Conservation (phyloP, 768 basidiomycete species). For the Naganishia friedmannii region DNA sequence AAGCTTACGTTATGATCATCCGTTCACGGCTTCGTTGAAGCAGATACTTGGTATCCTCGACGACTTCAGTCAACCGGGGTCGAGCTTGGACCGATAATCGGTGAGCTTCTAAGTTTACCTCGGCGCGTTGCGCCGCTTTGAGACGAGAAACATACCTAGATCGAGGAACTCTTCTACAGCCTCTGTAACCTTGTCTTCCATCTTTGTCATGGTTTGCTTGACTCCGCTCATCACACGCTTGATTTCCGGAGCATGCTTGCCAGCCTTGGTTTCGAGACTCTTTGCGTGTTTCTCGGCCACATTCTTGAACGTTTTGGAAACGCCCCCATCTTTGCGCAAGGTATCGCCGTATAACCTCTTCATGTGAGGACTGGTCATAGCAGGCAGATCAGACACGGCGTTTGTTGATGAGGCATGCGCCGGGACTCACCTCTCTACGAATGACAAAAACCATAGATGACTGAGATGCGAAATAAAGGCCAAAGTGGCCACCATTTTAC, state of each 20-base stretch:
- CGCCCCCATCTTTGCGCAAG: conserved; percentile 90
- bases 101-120: background rate
- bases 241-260: conserved; percentile 78
- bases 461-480: conserved; percentile 80
- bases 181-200: conserved; percentile 88
- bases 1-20: conserved; percentile 81
- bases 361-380: conserved; percentile 82
- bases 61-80: conserved; percentile 80
- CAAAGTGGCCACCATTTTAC: conserved; percentile 80
- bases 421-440: conserved; percentile 77
- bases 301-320: conserved; percentile 95
- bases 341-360: conserved; percentile 88
- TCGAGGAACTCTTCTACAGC: conserved; percentile 89
- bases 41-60: conserved; percentile 87
- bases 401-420: background rate
- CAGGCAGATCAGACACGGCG: background rate
- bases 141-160: conserved; percentile 71
- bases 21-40: conserved; percentile 86
- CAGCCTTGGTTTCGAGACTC: conserved; percentile 68
- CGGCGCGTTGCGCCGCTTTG: no score
- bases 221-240: conserved; percentile 83
- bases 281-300: conserved; percentile 80
- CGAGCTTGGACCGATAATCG: conserved; percentile 60
- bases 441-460: conserved; percentile 93
- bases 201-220: conserved; percentile 90